phyloP scores from a whole-genome alignment of 2,329 filamentous ascomycete species.

The Aspergillus fructus region DNA sequence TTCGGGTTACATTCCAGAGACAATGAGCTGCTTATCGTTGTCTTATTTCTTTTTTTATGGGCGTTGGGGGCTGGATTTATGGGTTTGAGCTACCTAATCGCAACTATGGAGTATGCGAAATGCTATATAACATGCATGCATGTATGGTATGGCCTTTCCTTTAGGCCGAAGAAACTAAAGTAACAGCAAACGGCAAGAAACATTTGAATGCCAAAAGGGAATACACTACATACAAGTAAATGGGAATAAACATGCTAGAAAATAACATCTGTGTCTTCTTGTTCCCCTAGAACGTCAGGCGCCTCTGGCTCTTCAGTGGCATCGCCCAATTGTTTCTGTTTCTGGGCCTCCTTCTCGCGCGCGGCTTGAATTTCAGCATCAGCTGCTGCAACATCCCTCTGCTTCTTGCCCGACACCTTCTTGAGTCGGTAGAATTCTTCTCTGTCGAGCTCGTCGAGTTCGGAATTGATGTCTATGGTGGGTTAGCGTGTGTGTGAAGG shows the following conservation, averaged over 20 bases:
- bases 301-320: slow-evolving; percentile 44
- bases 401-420: slow-evolving; percentile 86
- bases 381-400: slow-evolving; percentile 69
- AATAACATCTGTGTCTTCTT: slow-evolving; percentile 82
- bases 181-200: neutral
- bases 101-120: neutral
- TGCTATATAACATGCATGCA: slow-evolving; percentile 1
- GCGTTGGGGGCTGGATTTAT: slow-evolving; percentile 30
- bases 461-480: slow-evolving; percentile 82
- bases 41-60: slow-evolving; percentile 21
- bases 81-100: slow-evolving; percentile 5
- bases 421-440: slow-evolving; percentile 98
- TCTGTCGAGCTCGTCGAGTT: slow-evolving; percentile 93
- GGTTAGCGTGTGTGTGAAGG: slow-evolving; percentile 7
- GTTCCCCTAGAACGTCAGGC: slow-evolving; percentile 69
- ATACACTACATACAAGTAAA: slow-evolving; percentile 21
- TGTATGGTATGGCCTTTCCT: neutral
- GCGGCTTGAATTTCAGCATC: slow-evolving; percentile 71
- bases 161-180: neutral
- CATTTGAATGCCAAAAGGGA: slow-evolving; percentile 21
- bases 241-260: slow-evolving; percentile 55
- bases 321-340: slow-evolving; percentile 61
- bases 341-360: slow-evolving; percentile 39
- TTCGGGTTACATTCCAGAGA: slow-evolving; percentile 96
- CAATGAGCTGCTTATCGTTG: slow-evolving; percentile 55